Base-by-base conservation (phyloP, 139 green algal genomes). In the Monoraphidium neglectum region DNA sequence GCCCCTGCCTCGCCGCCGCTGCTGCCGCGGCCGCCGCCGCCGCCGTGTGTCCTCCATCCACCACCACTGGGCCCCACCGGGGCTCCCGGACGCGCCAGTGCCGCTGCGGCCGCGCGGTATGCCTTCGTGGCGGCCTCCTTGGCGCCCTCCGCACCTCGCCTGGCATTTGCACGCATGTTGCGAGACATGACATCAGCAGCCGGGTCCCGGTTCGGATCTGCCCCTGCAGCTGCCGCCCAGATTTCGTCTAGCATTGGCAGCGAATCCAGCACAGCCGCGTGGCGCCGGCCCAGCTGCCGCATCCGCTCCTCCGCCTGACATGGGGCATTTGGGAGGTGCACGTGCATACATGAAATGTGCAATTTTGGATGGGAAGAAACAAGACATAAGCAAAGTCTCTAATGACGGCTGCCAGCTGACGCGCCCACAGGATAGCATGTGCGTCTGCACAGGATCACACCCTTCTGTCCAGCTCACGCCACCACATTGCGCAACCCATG, bases 241-340 rank as follows among this genome's bases (percentile, higher is more conserved):
- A 67, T 33, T 23, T 76, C 37, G 1, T 68, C 36, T n/a, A 76
- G 35, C 46, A 67, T 12, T 4, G 70, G 70, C 10, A 76, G 70
- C 33, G 32, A 53, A 13, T 35, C 21, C 54, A 76, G 70, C 26
- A 56, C 54, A 23, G 28, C 24, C 26, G 70, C 70, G 5, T 76
- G 21, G 30, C 33, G 54, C 33, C 21, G 33, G 15, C 33, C 54
- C 35, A 67, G 15, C 54, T 67, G 23, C 21, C n/a, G 35, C 13
- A 76, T 24, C 26, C 47, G 40, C 33, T 68, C 21, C 5, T 56
- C 37, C 3, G 54, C 54, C 70, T 76, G 54, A 53, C 57, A 1
- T 24, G 1, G 26, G 54, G 24, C 1, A 38, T 26, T 26, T 46
- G 4, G n/a, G n/a, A 0, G 0, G 26, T 36, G 33, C 12, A 70